Evolutionary conservation across 2,329 filamentous ascomycete species (phyloP).

Genomic region (Dothistroma septosporum): DNA sequence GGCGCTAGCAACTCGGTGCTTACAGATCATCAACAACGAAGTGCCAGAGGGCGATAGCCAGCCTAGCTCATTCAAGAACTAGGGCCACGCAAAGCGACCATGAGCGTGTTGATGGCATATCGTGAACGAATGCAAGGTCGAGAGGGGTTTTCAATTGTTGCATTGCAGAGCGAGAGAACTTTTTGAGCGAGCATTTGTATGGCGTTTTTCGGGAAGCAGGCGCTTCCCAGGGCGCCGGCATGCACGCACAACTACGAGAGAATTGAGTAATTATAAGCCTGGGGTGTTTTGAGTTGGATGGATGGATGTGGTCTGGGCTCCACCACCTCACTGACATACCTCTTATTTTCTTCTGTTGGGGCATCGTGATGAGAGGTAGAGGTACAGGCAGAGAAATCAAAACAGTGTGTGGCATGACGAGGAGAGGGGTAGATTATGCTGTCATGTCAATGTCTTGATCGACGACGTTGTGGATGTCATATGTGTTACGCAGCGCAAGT

Average conservation of each 20-base stretch:
- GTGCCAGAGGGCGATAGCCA: constrained; percentile 17
- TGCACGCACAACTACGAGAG: not conserved
- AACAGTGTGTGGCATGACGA: not conserved
- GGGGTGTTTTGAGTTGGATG: not conserved
- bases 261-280: not conserved
- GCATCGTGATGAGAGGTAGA: not conserved
- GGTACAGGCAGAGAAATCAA: not conserved
- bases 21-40: constrained; percentile 53
- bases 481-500: too few species aligned
- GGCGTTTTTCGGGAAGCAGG: constrained; percentile 1
- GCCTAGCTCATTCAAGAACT: constrained; percentile 22
- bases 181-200: constrained; percentile 6
- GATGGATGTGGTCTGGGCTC: not conserved
- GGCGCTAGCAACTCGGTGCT: constrained; percentile 80
- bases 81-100: not conserved
- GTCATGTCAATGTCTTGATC: not conserved
- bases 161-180: constrained; percentile 4
- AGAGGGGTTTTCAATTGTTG: not conserved
- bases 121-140: not conserved
- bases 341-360: not conserved
- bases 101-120: not conserved
- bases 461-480: not conserved
- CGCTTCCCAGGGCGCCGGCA: not conserved
- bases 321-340: not conserved
- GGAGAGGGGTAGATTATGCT: not conserved